Evolutionary conservation across 1,284 basidiomycete species (phyloP), one percentile per base, ranked within the genome.

Genomic region (Ustilago nuda): DNA sequence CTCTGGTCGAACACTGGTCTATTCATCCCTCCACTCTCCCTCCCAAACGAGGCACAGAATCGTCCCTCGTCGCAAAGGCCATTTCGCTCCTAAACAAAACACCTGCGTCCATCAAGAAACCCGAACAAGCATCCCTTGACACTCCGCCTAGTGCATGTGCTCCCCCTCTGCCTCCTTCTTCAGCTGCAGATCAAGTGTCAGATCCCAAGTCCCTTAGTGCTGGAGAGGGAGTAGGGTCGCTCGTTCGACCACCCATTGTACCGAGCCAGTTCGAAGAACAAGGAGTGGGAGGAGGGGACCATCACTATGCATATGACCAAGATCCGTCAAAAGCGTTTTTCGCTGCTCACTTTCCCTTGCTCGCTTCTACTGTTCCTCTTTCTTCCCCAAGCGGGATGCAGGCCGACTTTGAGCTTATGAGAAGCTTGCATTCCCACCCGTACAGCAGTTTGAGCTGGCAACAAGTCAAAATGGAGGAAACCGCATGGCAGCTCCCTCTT

Each of bases 21-120:
- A 45, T 19, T 7, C 43, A 45, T 19, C 43, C 43, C 13, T 45
- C 43, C 43, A 45, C n/a, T 19, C 17, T 19, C 43, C 17, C 43
- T 19, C 4, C 43, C 23, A 50, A 50, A 17, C 23, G 48, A 4
- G 51, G 23, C 12, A 15, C 19, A 19, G 56, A 53, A 1, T 58
- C 62, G 8, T 52, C 56, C 41, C 36, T 60, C 17, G 55, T 61
- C 15, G 55, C 54, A 8, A 45, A 52, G 17, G 65, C 65, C 0
- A 30, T 67, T 33, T 13, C 15, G 8, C 3, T 39, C 17, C 37
- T 61, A 17, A 67, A 57, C 36, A 54, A 53, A 9, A 37, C 58
- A n/a, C 48, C 65, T 13, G 27, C 45, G 0, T 9, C 33, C 4
- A 17, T 41, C 48, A 32, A 32, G 27, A 50, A 32, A 32, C 48